Conservation (phyloP, 2,329 filamentous ascomycete genomes). For the Huntiella abstrusa region DNA sequence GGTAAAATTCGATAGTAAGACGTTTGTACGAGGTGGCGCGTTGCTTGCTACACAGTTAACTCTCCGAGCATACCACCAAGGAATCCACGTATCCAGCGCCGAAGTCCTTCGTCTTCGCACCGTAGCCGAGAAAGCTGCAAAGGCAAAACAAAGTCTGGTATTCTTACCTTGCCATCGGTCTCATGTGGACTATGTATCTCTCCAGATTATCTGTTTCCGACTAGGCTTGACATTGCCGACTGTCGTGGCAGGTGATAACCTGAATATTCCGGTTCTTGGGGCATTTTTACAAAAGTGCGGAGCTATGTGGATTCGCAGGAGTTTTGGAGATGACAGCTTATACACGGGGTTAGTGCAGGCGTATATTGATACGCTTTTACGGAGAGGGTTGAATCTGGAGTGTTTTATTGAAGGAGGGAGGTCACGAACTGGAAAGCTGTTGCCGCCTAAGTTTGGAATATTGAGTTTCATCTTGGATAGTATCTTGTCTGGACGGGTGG, state of each 20-base stretch:
- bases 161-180: slow-evolving; percentile 90
- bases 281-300: slow-evolving; percentile 87
- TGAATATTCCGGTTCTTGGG: slow-evolving; percentile 84
- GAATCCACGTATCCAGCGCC: slow-evolving; percentile 88
- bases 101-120: slow-evolving; percentile 69
- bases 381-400: slow-evolving; percentile 84
- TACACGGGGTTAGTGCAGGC: slow-evolving; percentile 88
- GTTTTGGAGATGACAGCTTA: slow-evolving; percentile 78
- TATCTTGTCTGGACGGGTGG: slow-evolving; percentile 66
- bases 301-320: slow-evolving; percentile 87
- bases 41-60: slow-evolving; percentile 76
- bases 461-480: slow-evolving; percentile 82
- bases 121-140: slow-evolving; percentile 65
- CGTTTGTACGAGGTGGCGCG: slow-evolving; percentile 82
- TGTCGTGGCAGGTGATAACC: slow-evolving; percentile 85
- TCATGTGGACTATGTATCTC: slow-evolving; percentile 87
- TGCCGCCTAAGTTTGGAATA: slow-evolving; percentile 91
- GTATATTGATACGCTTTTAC: slow-evolving; percentile 82
- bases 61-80: slow-evolving; percentile 87
- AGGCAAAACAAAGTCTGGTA: slow-evolving; percentile 85
- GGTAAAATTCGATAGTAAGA: slow-evolving; percentile 93
- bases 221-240: slow-evolving; percentile 75
- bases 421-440: slow-evolving; percentile 78
- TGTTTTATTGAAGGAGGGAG: slow-evolving; percentile 95
- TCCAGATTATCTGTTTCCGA: slow-evolving; percentile 90